Base-by-base conservation (phyloP, 345 rosid species). In the Atalantia buxifolia region DNA sequence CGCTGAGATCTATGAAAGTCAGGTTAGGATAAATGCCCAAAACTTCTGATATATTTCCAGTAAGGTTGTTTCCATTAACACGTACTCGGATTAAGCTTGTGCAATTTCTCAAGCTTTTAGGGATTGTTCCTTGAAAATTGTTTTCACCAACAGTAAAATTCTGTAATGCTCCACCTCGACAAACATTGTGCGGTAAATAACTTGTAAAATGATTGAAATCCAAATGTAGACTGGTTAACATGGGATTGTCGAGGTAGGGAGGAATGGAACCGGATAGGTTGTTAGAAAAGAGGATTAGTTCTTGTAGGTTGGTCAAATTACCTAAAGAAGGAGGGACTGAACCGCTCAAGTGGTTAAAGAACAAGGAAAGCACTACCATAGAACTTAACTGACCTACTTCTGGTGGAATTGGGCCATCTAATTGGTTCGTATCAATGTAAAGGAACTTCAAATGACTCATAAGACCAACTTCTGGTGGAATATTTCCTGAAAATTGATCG, bases 381-480 rank as follows among this genome's bases (percentile, higher is more conserved):
- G 40, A 63, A 48, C 33, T 53, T 40, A 78, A 35, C 3, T 8
- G 36, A 12, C 81, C 77, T 55, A 78, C 1, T 19, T 71, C 71
- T 6, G 1, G 6, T 21, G 77, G 81, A 36, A 84, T 78, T 19
- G 80, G 60, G 21, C 86, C 82, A 22, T 38, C 78, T 18, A 80
- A 72, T 31, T 50, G 28, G 25, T 80, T 77, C 27, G n/a, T 21
- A 0, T 55, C 65, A 6, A 83, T 22, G 30, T 60, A 69, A 30
- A 84, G 50, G 31, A 66, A 40, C 12, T 80, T 57, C 5, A 84
- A 79, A 4, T 75, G n/a, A 1, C 40, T 31, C 7, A 65, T n/a
- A 7, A 33, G 33, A 31, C 35, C 66, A 62, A 62, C 0, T 28
- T 62, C 66, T 62, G 33, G 33, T 14, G 66, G 66, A 3, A 62